These are phyloP conservation scores for Cryphonectria carpinicola DNA, from an alignment of 2,329 filamentous ascomycete species.

Conservation along the genomic window DNA sequence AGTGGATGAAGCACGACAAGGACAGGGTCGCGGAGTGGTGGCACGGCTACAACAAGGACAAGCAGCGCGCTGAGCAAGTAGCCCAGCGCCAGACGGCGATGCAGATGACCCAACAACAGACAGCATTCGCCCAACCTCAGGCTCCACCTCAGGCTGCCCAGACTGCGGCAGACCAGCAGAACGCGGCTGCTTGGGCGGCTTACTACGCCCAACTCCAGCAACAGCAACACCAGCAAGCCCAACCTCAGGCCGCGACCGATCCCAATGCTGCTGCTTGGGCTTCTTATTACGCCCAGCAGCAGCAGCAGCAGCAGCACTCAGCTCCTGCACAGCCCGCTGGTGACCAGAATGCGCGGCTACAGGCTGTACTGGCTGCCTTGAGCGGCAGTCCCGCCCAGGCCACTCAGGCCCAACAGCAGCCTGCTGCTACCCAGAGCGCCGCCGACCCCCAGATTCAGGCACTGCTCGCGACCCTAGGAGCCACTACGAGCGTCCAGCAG, in stretches of 20 bases:
- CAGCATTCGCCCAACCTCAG: slow-evolving; percentile 17
- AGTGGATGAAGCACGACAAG: slow-evolving; percentile 53
- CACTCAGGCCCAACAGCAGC: slow-evolving; percentile 34
- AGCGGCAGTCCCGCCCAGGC: slow-evolving; percentile 32
- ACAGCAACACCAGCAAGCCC: slow-evolving; percentile 23
- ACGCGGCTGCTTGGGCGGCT: slow-evolving; percentile 43
- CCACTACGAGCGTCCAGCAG: slow-evolving; percentile 6
- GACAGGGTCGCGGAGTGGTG: slow-evolving; percentile 58
- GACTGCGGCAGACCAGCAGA: slow-evolving; percentile 34
- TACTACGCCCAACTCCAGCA: slow-evolving; percentile 45
- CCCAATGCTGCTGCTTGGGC: slow-evolving; percentile 27
- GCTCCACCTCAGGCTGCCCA: slow-evolving; percentile 29
- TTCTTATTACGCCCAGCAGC: slow-evolving; percentile 34
- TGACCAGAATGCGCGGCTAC: slow-evolving; percentile 33
- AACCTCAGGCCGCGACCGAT: slow-evolving; percentile 29
- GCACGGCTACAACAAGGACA: slow-evolving; percentile 48
- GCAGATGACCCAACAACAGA: slow-evolving; percentile 14
- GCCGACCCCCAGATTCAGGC: slow-evolving; percentile 47
- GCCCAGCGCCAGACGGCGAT: slow-evolving; percentile 28
- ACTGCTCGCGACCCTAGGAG: slow-evolving; percentile 46
- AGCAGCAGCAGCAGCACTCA: slow-evolving; percentile 31
- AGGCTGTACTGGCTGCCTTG: slow-evolving; percentile 35
- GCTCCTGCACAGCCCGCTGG: slow-evolving; percentile 31
- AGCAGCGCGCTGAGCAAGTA: slow-evolving; percentile 31
- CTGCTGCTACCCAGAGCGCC: slow-evolving; percentile 23